phyloP scores from a whole-genome alignment of 305 asterid genomes.

The Plantago rigida region DNA sequence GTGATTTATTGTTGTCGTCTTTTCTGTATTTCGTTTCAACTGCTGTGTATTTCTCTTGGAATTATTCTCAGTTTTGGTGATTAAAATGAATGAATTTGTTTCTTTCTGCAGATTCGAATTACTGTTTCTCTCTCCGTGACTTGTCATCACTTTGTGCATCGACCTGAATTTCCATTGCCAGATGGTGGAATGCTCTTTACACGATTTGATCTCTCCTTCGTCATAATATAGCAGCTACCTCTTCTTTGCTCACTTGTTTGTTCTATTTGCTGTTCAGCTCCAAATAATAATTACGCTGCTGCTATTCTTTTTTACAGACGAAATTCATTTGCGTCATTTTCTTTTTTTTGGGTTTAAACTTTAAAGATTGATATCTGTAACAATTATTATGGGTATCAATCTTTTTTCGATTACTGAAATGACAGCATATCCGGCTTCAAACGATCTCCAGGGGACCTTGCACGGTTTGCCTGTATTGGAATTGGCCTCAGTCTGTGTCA shows the following conservation, averaged over 20 bases:
- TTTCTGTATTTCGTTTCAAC: not conserved
- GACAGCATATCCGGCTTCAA: conserved; percentile 27
- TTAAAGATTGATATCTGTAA: conserved; percentile 54
- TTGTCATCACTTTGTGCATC: conserved; percentile 41
- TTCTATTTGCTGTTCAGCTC: conserved; percentile 6
- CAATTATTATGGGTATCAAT: conserved; percentile 58
- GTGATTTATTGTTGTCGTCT: conserved; percentile 21
- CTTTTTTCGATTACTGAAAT: conserved; percentile 32
- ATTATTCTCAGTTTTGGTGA: conserved; percentile 33
- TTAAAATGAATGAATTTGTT: conserved; percentile 36
- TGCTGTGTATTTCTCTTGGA: conserved; percentile 28
- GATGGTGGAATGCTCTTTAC: conserved; percentile 75
- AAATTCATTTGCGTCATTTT: conserved; percentile 24
- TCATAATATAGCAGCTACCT: conserved; percentile 18
- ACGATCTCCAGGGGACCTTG: conserved; percentile 30
- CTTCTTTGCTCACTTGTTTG: not conserved
- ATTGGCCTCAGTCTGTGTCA: conserved; percentile 62
- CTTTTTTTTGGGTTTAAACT: conserved; percentile 19
- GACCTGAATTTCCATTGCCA: conserved; percentile 40
- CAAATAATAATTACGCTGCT: conserved; percentile 5
- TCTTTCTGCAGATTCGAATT: conserved; percentile 46
- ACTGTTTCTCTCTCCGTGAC: conserved; percentile 37
- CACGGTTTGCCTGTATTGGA: conserved; percentile 54
- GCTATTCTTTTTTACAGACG: not conserved
- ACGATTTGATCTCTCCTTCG: conserved; percentile 40